Conservation (phyloP, 768 basidiomycete genomes). For the Leccinum subgranulosum region DNA sequence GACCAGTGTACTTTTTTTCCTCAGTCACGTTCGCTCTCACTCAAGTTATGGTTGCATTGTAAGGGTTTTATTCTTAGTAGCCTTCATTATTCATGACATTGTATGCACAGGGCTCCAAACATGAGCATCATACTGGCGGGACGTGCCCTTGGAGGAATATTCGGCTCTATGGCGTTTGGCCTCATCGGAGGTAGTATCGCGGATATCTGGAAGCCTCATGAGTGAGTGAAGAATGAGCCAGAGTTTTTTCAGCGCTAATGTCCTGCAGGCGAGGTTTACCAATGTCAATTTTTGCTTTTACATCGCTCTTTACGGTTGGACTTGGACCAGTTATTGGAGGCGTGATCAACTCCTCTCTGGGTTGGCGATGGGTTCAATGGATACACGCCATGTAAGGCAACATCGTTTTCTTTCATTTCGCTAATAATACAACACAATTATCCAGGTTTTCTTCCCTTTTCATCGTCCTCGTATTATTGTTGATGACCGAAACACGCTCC, state of each 20-base stretch:
- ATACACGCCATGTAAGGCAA: constrained; percentile 54
- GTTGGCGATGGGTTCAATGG: constrained; percentile 86
- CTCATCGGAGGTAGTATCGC: constrained; percentile 69
- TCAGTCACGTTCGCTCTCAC: constrained; percentile 47
- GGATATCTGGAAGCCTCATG: constrained; percentile 62
- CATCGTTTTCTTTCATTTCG: neutral
- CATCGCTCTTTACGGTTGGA: constrained; percentile 55
- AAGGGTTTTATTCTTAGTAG: constrained; percentile 1
- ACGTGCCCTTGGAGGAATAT: constrained; percentile 59
- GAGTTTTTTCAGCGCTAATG: neutral
- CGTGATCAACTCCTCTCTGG: constrained; percentile 58
- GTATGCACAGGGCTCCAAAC: constrained; percentile 33
- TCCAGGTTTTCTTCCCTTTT: constrained; percentile 51
- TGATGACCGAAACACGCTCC: constrained; percentile 74
- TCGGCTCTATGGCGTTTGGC: constrained; percentile 60
- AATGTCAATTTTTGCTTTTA: constrained; percentile 67
- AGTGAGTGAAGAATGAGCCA: constrained; percentile 39
- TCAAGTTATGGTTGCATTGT: constrained; percentile 41
- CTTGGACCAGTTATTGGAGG: constrained; percentile 62
- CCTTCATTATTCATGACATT: neutral
- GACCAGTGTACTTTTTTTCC: constrained; percentile 56
- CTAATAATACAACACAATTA: neutral
- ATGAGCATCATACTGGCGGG: constrained; percentile 56
- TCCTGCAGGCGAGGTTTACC: constrained; percentile 62
- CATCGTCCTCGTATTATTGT: constrained; percentile 44